Evolutionary conservation across 306 rosid species (phyloP), one percentile per base, ranked within the genome.

Genomic region (Malus domestica): DNA sequence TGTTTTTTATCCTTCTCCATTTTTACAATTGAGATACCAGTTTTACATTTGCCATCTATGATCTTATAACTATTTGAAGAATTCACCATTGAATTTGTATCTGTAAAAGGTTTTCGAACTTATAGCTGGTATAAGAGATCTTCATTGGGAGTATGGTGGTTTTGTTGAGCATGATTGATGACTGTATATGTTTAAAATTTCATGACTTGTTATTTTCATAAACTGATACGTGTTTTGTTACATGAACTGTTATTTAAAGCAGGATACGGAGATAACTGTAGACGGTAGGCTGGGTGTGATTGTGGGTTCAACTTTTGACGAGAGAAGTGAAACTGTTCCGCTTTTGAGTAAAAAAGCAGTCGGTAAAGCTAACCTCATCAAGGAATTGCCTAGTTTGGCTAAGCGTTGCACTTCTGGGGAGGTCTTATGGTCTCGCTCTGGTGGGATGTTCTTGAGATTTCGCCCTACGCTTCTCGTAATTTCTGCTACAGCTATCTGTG

Each of bases 401-500:
- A 60, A 81, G 60, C 76, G 71, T 45, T 80, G 51, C 63, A 15
- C 72, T 66, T 61, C 83, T 0, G 78, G 86, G 76, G 82, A 81
- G 79, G 46, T 60, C 68, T 71, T 83, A 71, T 51, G 79, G 75
- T 80, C 80, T 25, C 92, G 87, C 22, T 83, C 92, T 2, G 71
- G 79, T 0, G 79, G 87, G 73, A 73, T 80, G 75, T 62, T 76
- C 74, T 78, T 87, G 73, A 67, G 81, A 71, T 81, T 85, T 60
- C 96, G 89, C 35, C 88, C 98, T 2, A 68, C 88, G 25, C 8
- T 93, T 23, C 85, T 83, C 58, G 80, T 89, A 59, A 81, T 93
- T 32, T 86, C 84, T 77, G 82, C 84, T 3, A 85, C 79, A 11
- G 88, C 93, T 33, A 78, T 96, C 61, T 96, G 99, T 83, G 74